A percentile compares a stretch with the other conserved stretches of the same genome.
These are phyloP conservation scores for Coffea eugenioides DNA, from an alignment of 257 asterid genomes.

Conservation along the genomic window DNA sequence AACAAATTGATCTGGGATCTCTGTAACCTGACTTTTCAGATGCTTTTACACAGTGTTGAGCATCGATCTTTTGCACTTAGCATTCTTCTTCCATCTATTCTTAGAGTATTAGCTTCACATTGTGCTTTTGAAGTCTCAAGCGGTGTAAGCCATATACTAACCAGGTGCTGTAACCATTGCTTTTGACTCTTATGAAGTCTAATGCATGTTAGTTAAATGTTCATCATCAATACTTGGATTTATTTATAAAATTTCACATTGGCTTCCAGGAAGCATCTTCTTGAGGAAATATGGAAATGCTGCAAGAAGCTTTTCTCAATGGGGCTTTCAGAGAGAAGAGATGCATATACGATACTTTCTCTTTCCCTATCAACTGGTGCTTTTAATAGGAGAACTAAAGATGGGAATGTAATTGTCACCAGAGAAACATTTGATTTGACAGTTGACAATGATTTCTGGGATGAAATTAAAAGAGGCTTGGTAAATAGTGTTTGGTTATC, in stretches of 20 bases:
- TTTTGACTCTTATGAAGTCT: slow-evolving; percentile 4
- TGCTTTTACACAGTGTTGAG: slow-evolving; percentile 67
- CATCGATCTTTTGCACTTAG: slow-evolving; percentile 74
- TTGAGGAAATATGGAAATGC: slow-evolving; percentile 60
- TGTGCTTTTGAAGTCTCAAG: slow-evolving; percentile 46
- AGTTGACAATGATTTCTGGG: slow-evolving; percentile 65
- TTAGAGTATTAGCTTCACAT: slow-evolving; percentile 48
- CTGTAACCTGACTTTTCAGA: slow-evolving; percentile 52
- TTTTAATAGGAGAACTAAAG: slow-evolving; percentile 42
- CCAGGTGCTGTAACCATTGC: slow-evolving; percentile 47
- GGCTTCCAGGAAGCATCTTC: slow-evolving; percentile 52
- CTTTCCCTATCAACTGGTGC: slow-evolving; percentile 60
- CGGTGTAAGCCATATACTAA: slow-evolving; percentile 47
- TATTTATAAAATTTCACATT: slow-evolving; percentile 16
- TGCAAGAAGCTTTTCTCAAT: slow-evolving; percentile 65
- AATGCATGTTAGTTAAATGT: neutral
- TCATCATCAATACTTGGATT: neutral
- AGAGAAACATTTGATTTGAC: slow-evolving; percentile 51
- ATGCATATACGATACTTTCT: slow-evolving; percentile 82
- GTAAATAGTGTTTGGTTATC: slow-evolving; percentile 35
- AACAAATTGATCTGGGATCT: slow-evolving; percentile 84
- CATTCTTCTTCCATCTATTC: slow-evolving; percentile 67
- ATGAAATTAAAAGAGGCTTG: slow-evolving; percentile 85
- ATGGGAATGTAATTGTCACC: slow-evolving; percentile 33
- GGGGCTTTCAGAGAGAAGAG: slow-evolving; percentile 81